phyloP scores from a whole-genome alignment of 176 grass and related monocot species.

The Avena eriantha region DNA sequence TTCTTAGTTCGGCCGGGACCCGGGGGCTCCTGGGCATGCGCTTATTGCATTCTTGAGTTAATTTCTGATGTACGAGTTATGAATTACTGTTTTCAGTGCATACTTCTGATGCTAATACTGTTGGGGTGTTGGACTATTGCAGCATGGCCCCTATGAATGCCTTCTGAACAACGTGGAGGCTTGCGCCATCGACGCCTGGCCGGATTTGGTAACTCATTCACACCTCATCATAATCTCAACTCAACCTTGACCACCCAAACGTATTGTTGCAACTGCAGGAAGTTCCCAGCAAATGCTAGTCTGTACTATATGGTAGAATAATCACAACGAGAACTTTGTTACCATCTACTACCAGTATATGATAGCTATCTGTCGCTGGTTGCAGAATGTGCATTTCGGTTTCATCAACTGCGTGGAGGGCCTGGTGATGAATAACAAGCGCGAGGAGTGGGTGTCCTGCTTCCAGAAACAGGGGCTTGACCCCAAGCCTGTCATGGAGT shows the following conservation, averaged over 20 bases:
- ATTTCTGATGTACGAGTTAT: background rate
- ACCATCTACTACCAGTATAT: background rate
- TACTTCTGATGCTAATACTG: conserved; percentile 1
- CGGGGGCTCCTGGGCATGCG: background rate
- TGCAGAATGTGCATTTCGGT: conserved; percentile 75
- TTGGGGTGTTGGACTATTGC: conserved; percentile 40
- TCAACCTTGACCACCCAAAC: background rate
- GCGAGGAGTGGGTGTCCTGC: conserved; percentile 71
- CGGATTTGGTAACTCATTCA: conserved; percentile 69
- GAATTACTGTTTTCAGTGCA: background rate
- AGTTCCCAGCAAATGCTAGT: background rate
- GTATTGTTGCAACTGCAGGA: background rate
- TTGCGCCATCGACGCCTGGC: conserved; percentile 86
- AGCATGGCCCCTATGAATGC: conserved; percentile 89
- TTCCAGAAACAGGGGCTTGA: conserved; percentile 65
- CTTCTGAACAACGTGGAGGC: conserved; percentile 89
- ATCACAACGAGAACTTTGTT: background rate
- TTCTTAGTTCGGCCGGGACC: background rate
- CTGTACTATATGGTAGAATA: too few relatives aligned
- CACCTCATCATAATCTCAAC: background rate
- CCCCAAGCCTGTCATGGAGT: conserved; percentile 64
- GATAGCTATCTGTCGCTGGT: background rate
- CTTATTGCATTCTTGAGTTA: background rate
- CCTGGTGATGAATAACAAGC: conserved; percentile 57
- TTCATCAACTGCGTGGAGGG: conserved; percentile 89